Base-by-base conservation (phyloP, 306 rosid species). In the Sicyos baderoa region DNA sequence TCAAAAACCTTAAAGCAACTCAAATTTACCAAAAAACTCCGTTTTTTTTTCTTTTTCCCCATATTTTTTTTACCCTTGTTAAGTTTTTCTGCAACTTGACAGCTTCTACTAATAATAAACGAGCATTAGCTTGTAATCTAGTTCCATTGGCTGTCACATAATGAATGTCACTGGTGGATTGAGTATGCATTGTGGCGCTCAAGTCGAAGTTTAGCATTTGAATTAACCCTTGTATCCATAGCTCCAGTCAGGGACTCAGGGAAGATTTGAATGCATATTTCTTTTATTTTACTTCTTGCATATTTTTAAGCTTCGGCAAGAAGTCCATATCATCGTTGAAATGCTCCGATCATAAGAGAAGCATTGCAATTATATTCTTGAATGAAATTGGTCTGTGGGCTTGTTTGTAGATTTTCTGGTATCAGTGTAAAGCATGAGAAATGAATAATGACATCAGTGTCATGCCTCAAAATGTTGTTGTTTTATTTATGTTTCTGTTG, bases 381-480 rank as follows among this genome's bases (percentile, higher is more conserved):
- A 18, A 44, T 44, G 10, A 44, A 21, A 18, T 64, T 42, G n/a
- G 19, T 45, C 52, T 29, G 45, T 3, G 35, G 16, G 40, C 49
- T 44, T 12, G 53, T 48, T 19, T 18, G 70, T 64, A 64, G 53
- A 64, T 64, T 44, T 64, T 40, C 53, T 42, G 18, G 32, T 18
- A 29, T 42, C 35, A 19, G 17, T n/a, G 27, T 44, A 64, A 15
- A 19, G 29, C 27, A 64, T 64, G 70, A 64, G 18, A 64, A 64
- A 64, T 62, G 53, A 64, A 7, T 40, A 7, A 40, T 40, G 12
- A 9, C 70, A 64, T 64, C 35, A 44, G 44, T 5, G 53, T 64
- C 52, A 64, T 19, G 53, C 29, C 68, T 64, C 70, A 44, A 40
- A 62, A 37, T 37, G 51, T 5, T 11, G 8, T 17, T 32, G n/a